phyloP scores from a whole-genome alignment of 495 filamentous ascomycete species.

The Podospora bellae-mahoneyi region DNA sequence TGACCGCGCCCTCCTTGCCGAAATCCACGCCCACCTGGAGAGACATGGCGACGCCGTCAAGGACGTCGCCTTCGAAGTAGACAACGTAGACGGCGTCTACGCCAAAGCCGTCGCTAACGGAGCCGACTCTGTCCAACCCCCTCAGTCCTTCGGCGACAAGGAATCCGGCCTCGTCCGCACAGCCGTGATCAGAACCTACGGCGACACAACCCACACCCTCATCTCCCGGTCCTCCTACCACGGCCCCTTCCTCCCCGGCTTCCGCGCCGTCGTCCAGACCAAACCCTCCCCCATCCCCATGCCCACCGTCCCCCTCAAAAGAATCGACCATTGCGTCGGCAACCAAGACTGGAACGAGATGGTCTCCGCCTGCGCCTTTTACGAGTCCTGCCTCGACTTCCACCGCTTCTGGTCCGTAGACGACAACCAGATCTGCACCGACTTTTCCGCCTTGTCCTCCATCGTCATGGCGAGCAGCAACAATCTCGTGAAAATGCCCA shows the following conservation, averaged over 20 bases:
- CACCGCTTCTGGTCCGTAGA: slow-evolving; percentile 95
- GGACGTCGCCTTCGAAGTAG: slow-evolving; percentile 89
- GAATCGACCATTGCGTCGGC: slow-evolving; percentile 90
- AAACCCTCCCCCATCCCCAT: slow-evolving; percentile 30
- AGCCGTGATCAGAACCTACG: slow-evolving; percentile 81
- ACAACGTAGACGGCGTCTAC: slow-evolving; percentile 74
- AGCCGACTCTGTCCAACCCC: slow-evolving; percentile 60
- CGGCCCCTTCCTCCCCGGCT: slow-evolving; percentile 80
- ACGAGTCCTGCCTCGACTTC: slow-evolving; percentile 85
- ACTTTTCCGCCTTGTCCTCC: slow-evolving; percentile 78
- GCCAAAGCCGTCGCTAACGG: slow-evolving; percentile 63
- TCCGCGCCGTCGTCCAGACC: slow-evolving; percentile 45
- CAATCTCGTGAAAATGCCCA: slow-evolving; percentile 83
- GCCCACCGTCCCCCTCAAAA: slow-evolving; percentile 62
- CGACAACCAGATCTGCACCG: slow-evolving; percentile 81
- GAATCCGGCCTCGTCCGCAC: slow-evolving; percentile 57
- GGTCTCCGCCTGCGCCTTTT: slow-evolving; percentile 80
- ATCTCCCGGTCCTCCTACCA: slow-evolving; percentile 63
- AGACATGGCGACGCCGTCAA: slow-evolving; percentile 87
- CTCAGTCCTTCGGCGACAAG: slow-evolving; percentile 48
- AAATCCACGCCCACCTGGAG: slow-evolving; percentile 73
- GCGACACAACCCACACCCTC: slow-evolving; percentile 87
- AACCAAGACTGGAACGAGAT: slow-evolving; percentile 91
- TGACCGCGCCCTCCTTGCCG: slow-evolving; percentile 57
- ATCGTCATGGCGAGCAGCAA: slow-evolving; percentile 86